A percentile compares a stretch with the other conserved stretches of the same genome.
Conservation (phyloP, 495 filamentous ascomycete species). For the Penicillium odoratum region DNA sequence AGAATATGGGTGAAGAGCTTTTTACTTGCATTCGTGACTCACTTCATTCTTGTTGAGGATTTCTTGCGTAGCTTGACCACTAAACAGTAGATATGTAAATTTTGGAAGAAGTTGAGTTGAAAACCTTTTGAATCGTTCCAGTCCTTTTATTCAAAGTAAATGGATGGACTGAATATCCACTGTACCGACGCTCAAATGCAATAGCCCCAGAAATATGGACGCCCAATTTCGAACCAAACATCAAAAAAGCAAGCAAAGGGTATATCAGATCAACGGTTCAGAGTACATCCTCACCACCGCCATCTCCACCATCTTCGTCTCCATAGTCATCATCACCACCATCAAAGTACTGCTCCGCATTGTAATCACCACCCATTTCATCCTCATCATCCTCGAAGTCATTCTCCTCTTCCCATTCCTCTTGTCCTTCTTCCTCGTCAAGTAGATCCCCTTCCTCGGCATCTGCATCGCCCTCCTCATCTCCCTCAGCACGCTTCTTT, state of each 20-base stretch:
- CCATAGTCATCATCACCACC: constrained; percentile 60
- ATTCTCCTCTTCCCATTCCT: constrained; percentile 56
- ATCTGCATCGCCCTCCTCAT: constrained; percentile 34
- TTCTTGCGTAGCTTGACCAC: no score
- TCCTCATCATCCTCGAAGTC: constrained; percentile 58
- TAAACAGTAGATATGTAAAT: no score
- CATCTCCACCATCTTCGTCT: constrained; percentile 53
- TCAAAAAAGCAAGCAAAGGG: constrained; percentile 30
- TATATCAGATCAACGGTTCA: constrained; percentile 38
- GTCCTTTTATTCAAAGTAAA: constrained; percentile 3
- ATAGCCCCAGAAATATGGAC: constrained; percentile 5
- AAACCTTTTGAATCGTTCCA: neutral
- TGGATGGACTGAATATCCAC: constrained; percentile 11
- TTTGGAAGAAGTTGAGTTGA: neutral
- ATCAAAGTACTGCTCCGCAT: constrained; percentile 67
- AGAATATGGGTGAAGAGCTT: no score
- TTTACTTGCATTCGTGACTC: no score
- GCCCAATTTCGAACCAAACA: constrained; percentile 5
- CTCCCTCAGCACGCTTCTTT: constrained; percentile 36
- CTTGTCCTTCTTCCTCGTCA: constrained; percentile 47
- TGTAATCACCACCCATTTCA: constrained; percentile 60
- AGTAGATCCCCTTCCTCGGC: constrained; percentile 31
- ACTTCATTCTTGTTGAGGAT: no score
- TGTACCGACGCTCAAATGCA: constrained; percentile 15
- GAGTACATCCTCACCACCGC: constrained; percentile 52